Conservation (phyloP, 331 rosid species). For the Quercus lobata region DNA sequence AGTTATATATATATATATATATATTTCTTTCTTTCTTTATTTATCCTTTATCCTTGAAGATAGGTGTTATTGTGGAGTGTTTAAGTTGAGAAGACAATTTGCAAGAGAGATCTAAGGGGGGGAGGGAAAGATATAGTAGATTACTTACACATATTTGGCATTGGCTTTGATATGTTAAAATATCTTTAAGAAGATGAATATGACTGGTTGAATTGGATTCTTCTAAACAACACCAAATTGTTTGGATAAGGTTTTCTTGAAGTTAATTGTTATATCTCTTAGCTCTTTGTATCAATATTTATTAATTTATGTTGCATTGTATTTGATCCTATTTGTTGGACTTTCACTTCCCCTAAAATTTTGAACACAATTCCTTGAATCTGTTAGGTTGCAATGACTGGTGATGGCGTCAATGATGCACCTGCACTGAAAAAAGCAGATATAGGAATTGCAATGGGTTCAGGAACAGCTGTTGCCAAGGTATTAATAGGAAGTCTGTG, state of each 20-base stretch:
- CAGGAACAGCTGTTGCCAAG: slow-evolving; percentile 99
- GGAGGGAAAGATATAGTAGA: not conserved
- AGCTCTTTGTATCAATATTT: not conserved
- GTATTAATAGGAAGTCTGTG: slow-evolving; percentile 32
- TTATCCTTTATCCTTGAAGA: not conserved
- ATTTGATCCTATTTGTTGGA: not conserved
- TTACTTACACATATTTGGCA: not conserved
- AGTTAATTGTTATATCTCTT: not conserved
- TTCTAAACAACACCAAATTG: not conserved
- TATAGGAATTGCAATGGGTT: slow-evolving; percentile 99
- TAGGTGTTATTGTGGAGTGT: not conserved
- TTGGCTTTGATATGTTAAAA: not conserved
- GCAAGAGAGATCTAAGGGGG: not conserved
- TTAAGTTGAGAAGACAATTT: not conserved
- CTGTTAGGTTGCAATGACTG: slow-evolving; percentile 96
- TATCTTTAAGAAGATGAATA: not conserved
- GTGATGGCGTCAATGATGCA: slow-evolving; percentile 99
- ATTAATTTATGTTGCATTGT: not conserved
- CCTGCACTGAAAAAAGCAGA: slow-evolving; percentile 97
- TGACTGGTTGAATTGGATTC: not conserved
- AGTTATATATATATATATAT: not conserved
- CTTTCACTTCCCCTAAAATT: slow-evolving; percentile 1
- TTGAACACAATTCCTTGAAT: slow-evolving; percentile 10
- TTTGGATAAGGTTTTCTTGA: not conserved
- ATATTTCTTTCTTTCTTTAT: not conserved